Base-by-base conservation (phyloP, 345 rosid species). In the Barbarea vulgaris region DNA sequence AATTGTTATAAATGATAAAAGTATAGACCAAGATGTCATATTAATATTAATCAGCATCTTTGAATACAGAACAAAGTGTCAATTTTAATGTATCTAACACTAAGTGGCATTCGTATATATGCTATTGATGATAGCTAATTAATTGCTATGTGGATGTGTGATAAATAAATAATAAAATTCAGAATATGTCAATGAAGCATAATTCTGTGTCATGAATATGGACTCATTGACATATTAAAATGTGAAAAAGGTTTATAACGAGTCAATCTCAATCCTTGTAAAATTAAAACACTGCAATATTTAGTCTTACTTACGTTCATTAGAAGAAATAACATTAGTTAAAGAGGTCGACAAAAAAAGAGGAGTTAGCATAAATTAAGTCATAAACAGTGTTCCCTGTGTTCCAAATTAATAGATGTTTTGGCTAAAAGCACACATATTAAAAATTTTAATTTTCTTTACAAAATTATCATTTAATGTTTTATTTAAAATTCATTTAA, bases 1-100 rank as follows among this genome's bases (percentile, higher is more conserved):
- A 44, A 47, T 47, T 67, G 60, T 67, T 67, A 52, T 67, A 36
- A 3, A 24, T 15, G n/a, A 52, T n/a, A 15, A 22, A 10, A 15
- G 10, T 14, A 34, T 14, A n/a, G 61, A 15, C 30, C 15, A 67
- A 46, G 14, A 66, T 36, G 70, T 34, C 15, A 67, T 21, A 70
- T n/a, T n/a, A n/a, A 11, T 71, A 34, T 59, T n/a, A 21, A 34
- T 70, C 13, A 41, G 39, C 19, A 55, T 27, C 21, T 69, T 55
- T 15, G 41, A 34, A 59, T 36, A 12, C 22, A 36, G 24, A 51
- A 33, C 14, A 36, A 60, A 2, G n/a, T 67, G 46, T 33, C 18
- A n/a, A 67, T 5, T 2, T 36, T 67, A 36, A 51, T 12, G 21
- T 28, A 52, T 52, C 30, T 11, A 22, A 4, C 9, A 51, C 6